phyloP scores from a whole-genome alignment of 495 filamentous ascomycete species.

The Parathielavia appendiculata region DNA sequence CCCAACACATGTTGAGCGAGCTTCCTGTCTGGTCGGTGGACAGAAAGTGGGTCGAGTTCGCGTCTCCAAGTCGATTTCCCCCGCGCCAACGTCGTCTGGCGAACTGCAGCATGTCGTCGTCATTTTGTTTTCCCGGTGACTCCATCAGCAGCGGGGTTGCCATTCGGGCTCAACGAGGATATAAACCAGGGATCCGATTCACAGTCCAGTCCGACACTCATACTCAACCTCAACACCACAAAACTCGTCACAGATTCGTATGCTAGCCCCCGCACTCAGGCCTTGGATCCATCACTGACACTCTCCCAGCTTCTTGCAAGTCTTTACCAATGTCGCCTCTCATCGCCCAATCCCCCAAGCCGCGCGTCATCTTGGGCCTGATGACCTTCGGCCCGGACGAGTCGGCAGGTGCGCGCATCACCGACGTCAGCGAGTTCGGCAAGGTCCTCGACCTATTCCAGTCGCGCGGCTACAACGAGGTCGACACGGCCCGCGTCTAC shows the following conservation, averaged over 20 bases:
- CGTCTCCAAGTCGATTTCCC: too few species aligned
- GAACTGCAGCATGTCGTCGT: not conserved
- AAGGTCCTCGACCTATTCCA: constrained; percentile 64
- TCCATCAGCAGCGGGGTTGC: not conserved
- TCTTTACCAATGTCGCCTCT: constrained; percentile 4
- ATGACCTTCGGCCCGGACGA: constrained; percentile 58
- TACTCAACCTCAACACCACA: too few species aligned
- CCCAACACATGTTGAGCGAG: too few species aligned
- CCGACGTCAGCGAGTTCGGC: constrained; percentile 59
- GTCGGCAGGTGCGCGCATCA: constrained; percentile 62
- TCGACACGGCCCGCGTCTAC: constrained; percentile 77
- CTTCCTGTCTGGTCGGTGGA: too few species aligned
- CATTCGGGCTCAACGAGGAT: too few species aligned
- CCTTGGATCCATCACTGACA: too few species aligned
- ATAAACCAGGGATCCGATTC: too few species aligned
- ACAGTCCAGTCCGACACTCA: too few species aligned
- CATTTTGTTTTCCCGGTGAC: constrained; percentile 1
- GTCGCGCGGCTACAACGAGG: constrained; percentile 67
- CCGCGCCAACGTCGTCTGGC: too few species aligned
- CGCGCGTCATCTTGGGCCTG: constrained; percentile 55
- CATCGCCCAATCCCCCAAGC: constrained; percentile 26
- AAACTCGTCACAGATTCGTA: too few species aligned
- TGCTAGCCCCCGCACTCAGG: too few species aligned
- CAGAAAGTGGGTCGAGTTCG: not conserved
- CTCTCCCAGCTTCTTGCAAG: not conserved